Conservation (phyloP, 192 early-diverging fungal species). For the Coemansia guatemalensis region DNA sequence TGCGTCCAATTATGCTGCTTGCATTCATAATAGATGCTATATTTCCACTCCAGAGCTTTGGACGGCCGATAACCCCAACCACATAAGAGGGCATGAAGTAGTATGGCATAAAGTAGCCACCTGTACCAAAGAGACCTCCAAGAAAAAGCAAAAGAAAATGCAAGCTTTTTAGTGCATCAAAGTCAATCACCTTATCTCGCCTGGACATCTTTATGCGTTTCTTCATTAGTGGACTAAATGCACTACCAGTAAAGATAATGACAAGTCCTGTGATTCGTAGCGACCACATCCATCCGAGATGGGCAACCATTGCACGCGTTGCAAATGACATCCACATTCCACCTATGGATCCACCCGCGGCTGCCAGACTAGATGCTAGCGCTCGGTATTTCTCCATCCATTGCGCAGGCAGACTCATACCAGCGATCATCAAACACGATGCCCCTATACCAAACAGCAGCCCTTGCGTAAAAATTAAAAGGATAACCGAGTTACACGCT, state of each 20-base stretch:
- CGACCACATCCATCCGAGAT: constrained; percentile 65
- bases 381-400: constrained; percentile 69
- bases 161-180: constrained; percentile 3
- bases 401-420: constrained; percentile 63
- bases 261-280: constrained; percentile 65
- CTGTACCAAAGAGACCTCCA: constrained; percentile 9
- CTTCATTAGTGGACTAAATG: constrained; percentile 21
- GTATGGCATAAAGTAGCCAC: constrained; percentile 28
- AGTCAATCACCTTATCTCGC: constrained; percentile 32
- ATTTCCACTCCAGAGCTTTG: constrained; percentile 20
- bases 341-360: constrained; percentile 70
- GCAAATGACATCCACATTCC: constrained; percentile 64
- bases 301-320: constrained; percentile 52
- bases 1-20: constrained; percentile 19
- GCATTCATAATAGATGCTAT: constrained; percentile 38
- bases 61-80: constrained; percentile 1
- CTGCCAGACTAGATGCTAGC: constrained; percentile 68
- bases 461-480: constrained; percentile 70
- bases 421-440: constrained; percentile 61
- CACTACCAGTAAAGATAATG: constrained; percentile 12
- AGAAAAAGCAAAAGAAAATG: constrained; percentile 25
- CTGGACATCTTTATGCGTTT: constrained; percentile 17
- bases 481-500: constrained; percentile 47
- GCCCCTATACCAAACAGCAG: constrained; percentile 69
- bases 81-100: constrained; percentile 31